Conservation (phyloP, 176 grass and related monocot genomes). For the Cocos nucifera region DNA sequence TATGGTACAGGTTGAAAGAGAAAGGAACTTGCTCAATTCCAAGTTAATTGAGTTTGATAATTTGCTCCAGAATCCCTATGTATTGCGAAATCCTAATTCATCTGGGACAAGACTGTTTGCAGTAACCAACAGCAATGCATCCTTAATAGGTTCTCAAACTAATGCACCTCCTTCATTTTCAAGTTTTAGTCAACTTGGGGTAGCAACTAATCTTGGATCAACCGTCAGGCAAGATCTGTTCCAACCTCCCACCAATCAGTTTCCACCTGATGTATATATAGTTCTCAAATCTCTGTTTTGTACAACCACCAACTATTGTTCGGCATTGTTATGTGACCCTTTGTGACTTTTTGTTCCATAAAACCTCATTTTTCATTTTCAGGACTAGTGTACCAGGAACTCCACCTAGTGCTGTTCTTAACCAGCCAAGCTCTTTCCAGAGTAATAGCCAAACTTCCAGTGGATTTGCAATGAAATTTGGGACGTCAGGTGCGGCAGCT, state of each 20-base stretch:
- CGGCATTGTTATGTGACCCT: too few relatives aligned
- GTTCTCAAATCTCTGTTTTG: too few relatives aligned
- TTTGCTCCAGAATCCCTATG: slow-evolving; percentile 44
- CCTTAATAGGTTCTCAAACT: slow-evolving; percentile 41
- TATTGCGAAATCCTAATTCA: slow-evolving; percentile 33
- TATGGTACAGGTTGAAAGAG: slow-evolving; percentile 59
- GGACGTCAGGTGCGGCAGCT: slow-evolving; percentile 22
- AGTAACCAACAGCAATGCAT: slow-evolving; percentile 32
- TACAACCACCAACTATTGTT: too few relatives aligned
- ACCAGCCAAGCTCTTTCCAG: slow-evolving; percentile 21
- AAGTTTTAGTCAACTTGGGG: slow-evolving; percentile 82
- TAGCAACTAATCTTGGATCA: slow-evolving; percentile 34
- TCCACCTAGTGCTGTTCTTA: slow-evolving; percentile 24
- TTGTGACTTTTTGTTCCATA: background rate
- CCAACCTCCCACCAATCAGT: background rate
- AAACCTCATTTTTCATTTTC: slow-evolving; percentile 17
- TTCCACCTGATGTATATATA: background rate
- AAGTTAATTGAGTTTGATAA: slow-evolving; percentile 82
- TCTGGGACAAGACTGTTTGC: slow-evolving; percentile 21
- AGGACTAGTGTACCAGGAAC: slow-evolving; percentile 34
- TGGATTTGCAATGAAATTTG: slow-evolving; percentile 49
- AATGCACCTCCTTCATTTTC: slow-evolving; percentile 48
- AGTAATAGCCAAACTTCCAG: slow-evolving; percentile 33
- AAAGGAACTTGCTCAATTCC: slow-evolving; percentile 67
- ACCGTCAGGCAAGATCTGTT: slow-evolving; percentile 25